Conservation (phyloP, 176 grass and related monocot genomes). For the Musa acuminata region DNA sequence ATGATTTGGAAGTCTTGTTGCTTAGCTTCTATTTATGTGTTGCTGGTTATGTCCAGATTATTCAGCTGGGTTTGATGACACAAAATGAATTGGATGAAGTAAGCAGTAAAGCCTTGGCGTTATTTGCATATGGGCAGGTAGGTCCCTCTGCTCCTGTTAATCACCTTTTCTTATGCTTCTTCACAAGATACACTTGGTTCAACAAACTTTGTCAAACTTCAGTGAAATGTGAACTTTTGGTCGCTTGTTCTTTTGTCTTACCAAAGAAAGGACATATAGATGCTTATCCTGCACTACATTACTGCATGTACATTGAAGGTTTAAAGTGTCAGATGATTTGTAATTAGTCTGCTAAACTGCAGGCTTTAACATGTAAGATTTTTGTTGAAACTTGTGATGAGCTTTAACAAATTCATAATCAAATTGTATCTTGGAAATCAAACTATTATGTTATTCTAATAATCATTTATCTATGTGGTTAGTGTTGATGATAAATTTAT, state of each 20-base stretch:
- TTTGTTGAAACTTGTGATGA: too few species aligned
- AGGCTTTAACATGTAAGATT: too few species aligned
- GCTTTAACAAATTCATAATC: not conserved
- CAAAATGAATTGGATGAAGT: conserved; percentile 80
- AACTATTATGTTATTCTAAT: not conserved
- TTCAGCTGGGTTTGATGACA: conserved; percentile 70
- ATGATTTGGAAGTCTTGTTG: not conserved
- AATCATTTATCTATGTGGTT: not conserved
- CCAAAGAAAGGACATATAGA: too few species aligned
- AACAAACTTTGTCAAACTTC: not conserved
- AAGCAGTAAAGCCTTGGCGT: conserved; percentile 66
- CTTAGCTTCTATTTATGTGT: not conserved
- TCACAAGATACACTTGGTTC: not conserved
- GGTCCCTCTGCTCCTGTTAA: not conserved
- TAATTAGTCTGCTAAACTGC: too few species aligned
- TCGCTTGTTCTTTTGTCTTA: too few species aligned
- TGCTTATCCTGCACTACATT: too few species aligned
- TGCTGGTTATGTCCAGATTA: conserved; percentile 44
- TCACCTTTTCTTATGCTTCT: not conserved
- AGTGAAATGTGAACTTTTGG: too few species aligned
- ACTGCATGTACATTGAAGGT: too few species aligned
- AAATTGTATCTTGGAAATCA: not conserved
- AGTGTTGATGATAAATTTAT: conserved; percentile 6
- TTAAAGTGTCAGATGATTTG: too few species aligned
- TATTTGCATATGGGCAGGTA: conserved; percentile 91